Evolutionary conservation across 192 early-diverging fungal species (phyloP).

Genomic region (Coemansia sp.): DNA sequence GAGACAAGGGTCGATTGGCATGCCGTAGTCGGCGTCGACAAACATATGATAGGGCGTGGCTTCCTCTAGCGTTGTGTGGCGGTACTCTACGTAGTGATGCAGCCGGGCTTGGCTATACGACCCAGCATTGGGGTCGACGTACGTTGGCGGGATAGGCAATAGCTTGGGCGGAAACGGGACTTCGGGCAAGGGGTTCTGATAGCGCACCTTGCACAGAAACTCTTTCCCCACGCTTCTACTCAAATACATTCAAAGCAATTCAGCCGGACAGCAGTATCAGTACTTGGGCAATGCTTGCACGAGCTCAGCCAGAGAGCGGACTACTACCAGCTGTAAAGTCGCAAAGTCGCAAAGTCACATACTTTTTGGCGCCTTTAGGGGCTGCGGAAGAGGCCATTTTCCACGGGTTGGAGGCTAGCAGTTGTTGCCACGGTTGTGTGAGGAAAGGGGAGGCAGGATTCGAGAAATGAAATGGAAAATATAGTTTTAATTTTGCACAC

Average conservation of each 20-base stretch:
- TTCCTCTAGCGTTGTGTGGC: slow-evolving; percentile 52
- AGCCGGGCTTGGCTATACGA: slow-evolving; percentile 51
- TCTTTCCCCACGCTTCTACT: slow-evolving; percentile 48
- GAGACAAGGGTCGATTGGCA: slow-evolving; percentile 53
- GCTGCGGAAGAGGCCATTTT: slow-evolving; percentile 11
- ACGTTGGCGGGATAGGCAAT: slow-evolving; percentile 53
- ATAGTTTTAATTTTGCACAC: background rate
- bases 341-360: background rate
- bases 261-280: background rate
- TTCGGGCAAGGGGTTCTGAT: slow-evolving; percentile 52
- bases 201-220: slow-evolving; percentile 55
- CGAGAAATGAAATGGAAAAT: background rate
- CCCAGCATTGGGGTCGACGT: slow-evolving; percentile 45
- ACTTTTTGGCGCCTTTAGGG: slow-evolving; percentile 32
- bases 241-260: background rate
- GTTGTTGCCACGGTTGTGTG: background rate
- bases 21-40: slow-evolving; percentile 54
- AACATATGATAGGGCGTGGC: slow-evolving; percentile 52
- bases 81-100: slow-evolving; percentile 49
- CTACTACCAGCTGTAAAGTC: too few species aligned
- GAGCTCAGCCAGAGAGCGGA: too few species aligned
- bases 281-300: background rate
- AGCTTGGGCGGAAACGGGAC: slow-evolving; percentile 57
- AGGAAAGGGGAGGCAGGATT: background rate
- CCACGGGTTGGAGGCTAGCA: background rate